A percentile compares a stretch with the other conserved stretches of the same genome.
These are phyloP conservation scores for Balamuthia mandrillaris DNA, from an alignment of 208 protist genomes.

Conservation along the genomic window DNA sequence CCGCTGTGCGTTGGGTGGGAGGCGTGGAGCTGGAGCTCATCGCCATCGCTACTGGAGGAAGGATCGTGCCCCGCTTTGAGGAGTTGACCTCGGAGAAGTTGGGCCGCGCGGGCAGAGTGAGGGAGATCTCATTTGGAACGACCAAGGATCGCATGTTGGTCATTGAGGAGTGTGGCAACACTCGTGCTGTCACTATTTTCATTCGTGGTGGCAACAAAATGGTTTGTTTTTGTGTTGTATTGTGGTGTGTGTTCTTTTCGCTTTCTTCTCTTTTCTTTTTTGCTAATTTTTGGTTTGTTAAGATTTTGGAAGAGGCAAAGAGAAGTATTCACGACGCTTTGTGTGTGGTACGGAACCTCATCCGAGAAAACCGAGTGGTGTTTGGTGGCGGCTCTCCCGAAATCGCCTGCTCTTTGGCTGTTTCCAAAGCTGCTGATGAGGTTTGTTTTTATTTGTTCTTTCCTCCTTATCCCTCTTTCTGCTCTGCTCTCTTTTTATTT, in stretches of 20 bases:
- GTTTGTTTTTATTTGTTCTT: no score
- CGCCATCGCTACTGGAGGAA: constrained; percentile 98
- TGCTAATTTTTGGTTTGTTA: neutral
- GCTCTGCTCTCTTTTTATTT: neutral
- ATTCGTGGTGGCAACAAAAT: constrained; percentile 99
- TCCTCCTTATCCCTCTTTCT: no score
- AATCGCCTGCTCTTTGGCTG: constrained; percentile 92
- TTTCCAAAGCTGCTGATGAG: constrained; percentile 85
- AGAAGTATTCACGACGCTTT: constrained; percentile 99
- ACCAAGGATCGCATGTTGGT: constrained; percentile 98
- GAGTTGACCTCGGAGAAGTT: constrained; percentile 96
- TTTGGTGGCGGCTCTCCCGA: constrained; percentile 99
- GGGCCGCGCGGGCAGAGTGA: constrained; percentile 78
- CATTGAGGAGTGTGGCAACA: constrained; percentile 97
- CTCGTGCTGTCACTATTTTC: constrained; percentile 98
- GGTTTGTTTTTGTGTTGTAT: constrained; percentile 56
- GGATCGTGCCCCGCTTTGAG: constrained; percentile 98
- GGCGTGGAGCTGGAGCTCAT: constrained; percentile 98
- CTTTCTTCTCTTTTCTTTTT: neutral
- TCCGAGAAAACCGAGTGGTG: constrained; percentile 98
- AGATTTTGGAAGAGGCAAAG: constrained; percentile 99
- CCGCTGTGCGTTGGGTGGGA: constrained; percentile 99
- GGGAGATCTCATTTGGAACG: constrained; percentile 90
- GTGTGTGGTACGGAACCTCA: constrained; percentile 99
- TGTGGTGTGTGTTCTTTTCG: neutral